Evolutionary conservation across 2,329 filamentous ascomycete species (phyloP), one percentile per base, ranked within the genome.

Genomic region (Pseudocercospora macadamiae): DNA sequence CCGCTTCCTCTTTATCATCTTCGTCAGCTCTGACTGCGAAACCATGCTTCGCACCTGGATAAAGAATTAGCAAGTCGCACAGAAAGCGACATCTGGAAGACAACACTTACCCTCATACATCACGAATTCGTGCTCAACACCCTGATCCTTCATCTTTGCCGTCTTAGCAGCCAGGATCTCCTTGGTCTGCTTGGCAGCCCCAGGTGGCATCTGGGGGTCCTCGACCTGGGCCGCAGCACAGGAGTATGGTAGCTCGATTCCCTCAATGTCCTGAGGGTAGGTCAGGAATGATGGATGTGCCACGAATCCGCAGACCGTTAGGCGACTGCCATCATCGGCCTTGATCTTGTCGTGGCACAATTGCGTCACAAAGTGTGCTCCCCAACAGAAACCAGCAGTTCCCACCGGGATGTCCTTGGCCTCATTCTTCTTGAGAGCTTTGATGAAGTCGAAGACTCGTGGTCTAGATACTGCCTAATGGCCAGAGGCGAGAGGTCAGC

Each of bases 101-200:
- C 12, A 23, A 32, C n/a, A 8, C 10, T 68, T 70, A 23, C 70
- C 72, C 18, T 72, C 66, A 53, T 76, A 76, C 66, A 72, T 67
- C 2, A 74, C 67, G 57, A 74, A 71, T 57, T 77, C 72, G 63
- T 73, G 70, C 63, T 72, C 69, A n/a, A 73, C 67, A 18, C 73
- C 71, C 23, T 65, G 58, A 18, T 66, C 66, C 52, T 73, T 67
- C 30, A 53, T 65, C 65, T 71, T 71, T 8, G 67, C 68, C 5
- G 66, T 75, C 68, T 75, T 75, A 4, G 61, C 65, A 42, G 64
- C 62, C 44, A 77, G 48, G 10, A 75, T 64, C 30, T 68, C 68
- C 55, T 70, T 68, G 10, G 70, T 72, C 62, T 68, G 62, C 57
- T 72, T 70, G 1, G 70, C 70, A 42, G 75, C 65, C 42, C 66